Conservation (phyloP, 192 early-diverging fungal genomes). For the Coemansia reversa region DNA sequence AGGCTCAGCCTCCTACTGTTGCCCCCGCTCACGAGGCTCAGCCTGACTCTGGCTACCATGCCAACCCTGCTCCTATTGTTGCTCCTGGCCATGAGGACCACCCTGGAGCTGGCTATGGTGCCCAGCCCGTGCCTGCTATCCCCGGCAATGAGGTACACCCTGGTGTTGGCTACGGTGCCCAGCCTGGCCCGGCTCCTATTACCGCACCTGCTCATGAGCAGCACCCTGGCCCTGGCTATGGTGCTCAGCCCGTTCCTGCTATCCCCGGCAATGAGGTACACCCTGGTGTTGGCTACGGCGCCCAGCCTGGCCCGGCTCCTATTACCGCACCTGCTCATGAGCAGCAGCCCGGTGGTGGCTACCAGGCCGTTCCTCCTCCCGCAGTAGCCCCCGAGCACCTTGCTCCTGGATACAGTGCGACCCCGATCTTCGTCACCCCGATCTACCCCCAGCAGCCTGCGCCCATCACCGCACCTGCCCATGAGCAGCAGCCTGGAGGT, state of each 20-base stretch:
- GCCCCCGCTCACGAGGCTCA: constrained; percentile 16
- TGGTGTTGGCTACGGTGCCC: neutral
- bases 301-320: constrained; percentile 1
- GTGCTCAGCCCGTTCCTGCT: constrained; percentile 1
- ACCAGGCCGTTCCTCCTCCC: constrained; percentile 1
- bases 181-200: constrained; percentile 5
- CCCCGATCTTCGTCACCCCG: neutral
- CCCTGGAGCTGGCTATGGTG: constrained; percentile 13
- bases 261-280: constrained; percentile 15
- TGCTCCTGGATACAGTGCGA: neutral
- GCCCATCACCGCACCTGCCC: constrained; percentile 6
- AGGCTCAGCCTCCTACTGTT: constrained; percentile 13
- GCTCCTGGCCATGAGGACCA: constrained; percentile 22
- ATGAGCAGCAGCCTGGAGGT: constrained; percentile 18
- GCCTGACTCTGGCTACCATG: constrained; percentile 20
- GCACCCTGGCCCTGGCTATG: constrained; percentile 8
- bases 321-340: constrained; percentile 8
- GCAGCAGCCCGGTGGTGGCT: constrained; percentile 2
- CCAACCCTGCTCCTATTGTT: constrained; percentile 4
- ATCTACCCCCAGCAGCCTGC: neutral
- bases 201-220: constrained; percentile 14
- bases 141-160: constrained; percentile 9
- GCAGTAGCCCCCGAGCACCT: neutral
- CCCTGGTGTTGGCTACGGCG: constrained; percentile 11
- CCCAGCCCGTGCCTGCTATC: neutral